Conservation (phyloP, 2,329 filamentous ascomycete genomes). For the Pseudocercospora pini-densiflorae region DNA sequence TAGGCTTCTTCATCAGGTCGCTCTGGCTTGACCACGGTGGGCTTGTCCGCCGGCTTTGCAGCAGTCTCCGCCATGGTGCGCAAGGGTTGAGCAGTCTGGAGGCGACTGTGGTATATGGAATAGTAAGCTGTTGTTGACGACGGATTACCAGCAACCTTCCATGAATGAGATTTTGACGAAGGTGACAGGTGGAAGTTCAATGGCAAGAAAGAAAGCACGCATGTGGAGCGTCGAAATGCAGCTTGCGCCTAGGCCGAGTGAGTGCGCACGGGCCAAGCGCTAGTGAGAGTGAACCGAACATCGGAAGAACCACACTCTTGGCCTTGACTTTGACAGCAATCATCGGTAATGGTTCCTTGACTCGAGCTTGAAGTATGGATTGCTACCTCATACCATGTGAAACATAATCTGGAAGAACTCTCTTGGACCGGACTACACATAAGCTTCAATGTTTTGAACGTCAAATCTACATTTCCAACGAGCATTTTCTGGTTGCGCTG, state of each 20-base stretch:
- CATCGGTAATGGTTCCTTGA: background rate
- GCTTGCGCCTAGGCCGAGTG: background rate
- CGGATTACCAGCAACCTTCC: background rate
- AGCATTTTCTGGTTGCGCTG: too few relatives aligned
- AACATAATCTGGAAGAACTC: background rate
- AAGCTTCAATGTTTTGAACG: background rate
- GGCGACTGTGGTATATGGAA: background rate
- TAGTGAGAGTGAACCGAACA: background rate
- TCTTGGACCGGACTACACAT: background rate
- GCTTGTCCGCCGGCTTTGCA: constrained; percentile 17
- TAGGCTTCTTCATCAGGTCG: constrained; percentile 87
- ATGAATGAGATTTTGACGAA: background rate
- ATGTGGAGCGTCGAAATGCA: background rate
- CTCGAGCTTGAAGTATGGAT: background rate
- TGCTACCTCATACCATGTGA: background rate
- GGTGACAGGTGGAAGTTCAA: background rate
- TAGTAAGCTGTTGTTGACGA: background rate
- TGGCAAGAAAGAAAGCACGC: background rate
- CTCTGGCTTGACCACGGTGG: constrained; percentile 63
- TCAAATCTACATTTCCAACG: too few relatives aligned
- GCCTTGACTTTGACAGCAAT: background rate
- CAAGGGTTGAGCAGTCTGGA: background rate
- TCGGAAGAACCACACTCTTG: background rate
- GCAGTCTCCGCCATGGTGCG: constrained; percentile 35
- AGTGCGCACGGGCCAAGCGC: constrained; percentile 1